A percentile compares a stretch with the other conserved stretches of the same genome.
phyloP scores from a whole-genome alignment of 2,329 filamentous ascomycete genomes.

The Fusarium drepaniforme region DNA sequence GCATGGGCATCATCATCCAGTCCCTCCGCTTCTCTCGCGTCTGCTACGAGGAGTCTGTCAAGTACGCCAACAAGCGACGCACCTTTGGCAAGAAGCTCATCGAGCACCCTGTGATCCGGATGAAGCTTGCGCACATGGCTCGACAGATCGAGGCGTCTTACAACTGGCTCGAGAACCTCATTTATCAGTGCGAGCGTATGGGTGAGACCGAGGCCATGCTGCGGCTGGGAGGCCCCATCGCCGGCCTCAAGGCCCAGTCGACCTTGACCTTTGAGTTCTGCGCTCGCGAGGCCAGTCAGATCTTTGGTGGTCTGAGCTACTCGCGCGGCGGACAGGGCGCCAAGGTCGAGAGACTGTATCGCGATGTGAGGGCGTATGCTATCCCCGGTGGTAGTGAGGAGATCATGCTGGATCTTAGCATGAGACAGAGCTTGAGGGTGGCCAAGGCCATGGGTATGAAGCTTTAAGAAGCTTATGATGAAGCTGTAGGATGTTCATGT shows the following conservation, averaged over 20 bases:
- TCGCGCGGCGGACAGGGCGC: constrained; percentile 93
- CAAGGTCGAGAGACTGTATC: constrained; percentile 94
- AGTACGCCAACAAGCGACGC: constrained; percentile 96
- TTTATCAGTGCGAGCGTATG: constrained; percentile 95
- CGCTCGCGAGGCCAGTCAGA: constrained; percentile 94
- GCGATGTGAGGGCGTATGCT: constrained; percentile 95
- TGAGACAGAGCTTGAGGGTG: constrained; percentile 89
- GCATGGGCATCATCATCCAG: constrained; percentile 98
- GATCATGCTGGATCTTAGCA: constrained; percentile 98
- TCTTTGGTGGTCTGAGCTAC: constrained; percentile 95
- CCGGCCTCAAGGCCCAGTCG: constrained; percentile 91
- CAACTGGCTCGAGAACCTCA: constrained; percentile 95
- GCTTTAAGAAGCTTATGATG: constrained; percentile 77
- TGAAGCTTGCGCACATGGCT: constrained; percentile 98
- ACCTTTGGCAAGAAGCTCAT: constrained; percentile 98
- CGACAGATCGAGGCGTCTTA: constrained; percentile 98
- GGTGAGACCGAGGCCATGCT: constrained; percentile 95
- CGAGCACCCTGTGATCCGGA: constrained; percentile 95
- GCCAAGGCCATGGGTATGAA: constrained; percentile 96
- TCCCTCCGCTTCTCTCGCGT: constrained; percentile 95
- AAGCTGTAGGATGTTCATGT: constrained; percentile 75
- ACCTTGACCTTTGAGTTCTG: constrained; percentile 98
- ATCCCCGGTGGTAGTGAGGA: constrained; percentile 97
- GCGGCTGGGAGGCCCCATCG: constrained; percentile 93
- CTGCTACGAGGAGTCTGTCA: constrained; percentile 96